Evolutionary conservation across 257 asterid genomes (phyloP).

Genomic region (Thymus mandschuricus): DNA sequence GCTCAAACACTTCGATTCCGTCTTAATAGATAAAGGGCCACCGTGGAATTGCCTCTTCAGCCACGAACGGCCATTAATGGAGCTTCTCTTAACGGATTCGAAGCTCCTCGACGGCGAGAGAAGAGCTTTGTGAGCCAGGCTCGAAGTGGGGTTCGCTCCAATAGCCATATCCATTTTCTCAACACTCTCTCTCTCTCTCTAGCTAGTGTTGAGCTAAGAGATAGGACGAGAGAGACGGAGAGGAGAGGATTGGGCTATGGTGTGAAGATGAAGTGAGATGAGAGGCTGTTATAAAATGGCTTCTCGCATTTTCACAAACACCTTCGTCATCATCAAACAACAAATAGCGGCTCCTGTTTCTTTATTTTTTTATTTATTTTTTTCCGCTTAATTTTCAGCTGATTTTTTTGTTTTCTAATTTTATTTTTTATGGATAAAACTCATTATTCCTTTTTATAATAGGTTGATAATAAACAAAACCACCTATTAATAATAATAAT

Average conservation of each 20-base stretch:
- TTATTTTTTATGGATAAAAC: background rate
- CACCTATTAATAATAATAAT: background rate
- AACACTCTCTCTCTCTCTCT: constrained; percentile 29
- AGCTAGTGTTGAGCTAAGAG: constrained; percentile 21
- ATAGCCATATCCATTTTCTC: constrained; percentile 73
- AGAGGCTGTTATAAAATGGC: constrained; percentile 53
- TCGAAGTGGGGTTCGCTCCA: constrained; percentile 45
- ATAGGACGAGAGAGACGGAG: constrained; percentile 29
- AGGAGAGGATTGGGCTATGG: constrained; percentile 46
- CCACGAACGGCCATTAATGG: constrained; percentile 41
- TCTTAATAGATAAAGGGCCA: constrained; percentile 40
- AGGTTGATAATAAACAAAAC: background rate
- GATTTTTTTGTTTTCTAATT: background rate
- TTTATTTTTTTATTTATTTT: background rate
- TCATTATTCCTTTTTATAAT: background rate
- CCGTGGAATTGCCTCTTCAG: constrained; percentile 59
- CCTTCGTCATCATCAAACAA: constrained; percentile 36
- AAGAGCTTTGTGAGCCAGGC: constrained; percentile 35
- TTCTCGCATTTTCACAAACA: background rate
- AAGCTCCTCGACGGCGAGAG: constrained; percentile 30
- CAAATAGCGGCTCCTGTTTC: constrained; percentile 43
- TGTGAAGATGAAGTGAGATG: constrained; percentile 55
- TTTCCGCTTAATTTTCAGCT: background rate
- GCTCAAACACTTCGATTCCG: constrained; percentile 36
- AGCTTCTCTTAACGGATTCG: constrained; percentile 32